Evolutionary conservation across 169 alveolate species (phyloP), one percentile per base, ranked within the genome.

Genomic region (Cryptosporidium parvum): DNA sequence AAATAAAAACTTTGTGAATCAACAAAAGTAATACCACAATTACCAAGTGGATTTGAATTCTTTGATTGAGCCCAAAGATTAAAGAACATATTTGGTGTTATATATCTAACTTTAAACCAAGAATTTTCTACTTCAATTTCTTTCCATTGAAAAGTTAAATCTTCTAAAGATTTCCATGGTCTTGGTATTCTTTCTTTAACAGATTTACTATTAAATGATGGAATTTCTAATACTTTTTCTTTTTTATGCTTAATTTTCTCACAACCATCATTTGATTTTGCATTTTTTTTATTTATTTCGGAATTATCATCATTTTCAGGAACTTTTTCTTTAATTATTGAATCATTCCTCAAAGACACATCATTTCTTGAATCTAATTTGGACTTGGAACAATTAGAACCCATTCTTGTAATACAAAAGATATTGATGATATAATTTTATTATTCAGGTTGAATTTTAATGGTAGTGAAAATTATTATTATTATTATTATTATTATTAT

Each of bases 61-160:
- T 26, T 80, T 37, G 89, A 80, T 59, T 80, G 89, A 26, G 89
- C 56, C 89, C 89, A 80, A 10, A 80, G 75, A 35, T 65, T 62
- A 31, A 59, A 80, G 70, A 80, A 80, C 75, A 80, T 62, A 62
- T 53, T 80, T 44, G 89, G 80, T 29, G 89, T 80, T 8, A 80
- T 80, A 62, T 80, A 80, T 62, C 75, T 65, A 45, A 67, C 89
- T 80, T 59, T 80, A 45, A 44, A 80, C 6, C 12, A 67, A 16
- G 89, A 58, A 18, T 35, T 65, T 18, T 59, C 52, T n/a, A 80
- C 68, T 3, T 65, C 51, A n/a, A 80, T 16, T 35, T 59, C 80
- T 62, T 80, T 80, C 75, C 89, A 59, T 14, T 44, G 62, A 51
- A 80, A 80, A 26, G 73, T 80, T 58, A 80, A 16, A 16, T 61